These are phyloP conservation scores for Abrus precatorius DNA, from an alignment of 306 rosid species.

Conservation along the genomic window DNA sequence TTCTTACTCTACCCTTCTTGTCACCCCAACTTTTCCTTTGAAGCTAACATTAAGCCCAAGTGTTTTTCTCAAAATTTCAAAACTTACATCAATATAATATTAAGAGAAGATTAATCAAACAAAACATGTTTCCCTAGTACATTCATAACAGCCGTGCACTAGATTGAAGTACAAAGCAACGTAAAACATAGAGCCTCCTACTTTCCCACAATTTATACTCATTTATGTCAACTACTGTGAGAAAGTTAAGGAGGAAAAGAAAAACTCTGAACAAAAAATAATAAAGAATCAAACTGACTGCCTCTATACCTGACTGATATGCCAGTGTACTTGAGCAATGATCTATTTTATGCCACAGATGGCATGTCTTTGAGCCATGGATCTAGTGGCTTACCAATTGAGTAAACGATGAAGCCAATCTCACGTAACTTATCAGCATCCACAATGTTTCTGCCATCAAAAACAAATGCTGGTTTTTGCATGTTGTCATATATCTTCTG, in stretches of 20 bases:
- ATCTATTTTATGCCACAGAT: slow-evolving; percentile 74
- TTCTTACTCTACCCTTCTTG: background rate
- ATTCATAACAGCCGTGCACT: slow-evolving; percentile 51
- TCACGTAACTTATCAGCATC: slow-evolving; percentile 75
- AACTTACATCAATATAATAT: slow-evolving; percentile 43
- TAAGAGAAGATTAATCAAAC: slow-evolving; percentile 50
- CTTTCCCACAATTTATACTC: slow-evolving; percentile 60
- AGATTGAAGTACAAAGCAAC: slow-evolving; percentile 52
- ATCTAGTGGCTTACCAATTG: slow-evolving; percentile 96
- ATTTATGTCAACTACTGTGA: slow-evolving; percentile 53
- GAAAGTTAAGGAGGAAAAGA: slow-evolving; percentile 47
- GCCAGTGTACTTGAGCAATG: slow-evolving; percentile 44
- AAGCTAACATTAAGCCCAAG: background rate
- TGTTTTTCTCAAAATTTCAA: slow-evolving; percentile 30
- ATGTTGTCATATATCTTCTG: slow-evolving; percentile 83
- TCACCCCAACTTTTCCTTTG: background rate
- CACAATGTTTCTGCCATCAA: slow-evolving; percentile 86
- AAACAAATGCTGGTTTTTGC: slow-evolving; percentile 93
- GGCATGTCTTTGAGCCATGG: slow-evolving; percentile 98
- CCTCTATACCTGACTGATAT: slow-evolving; percentile 48
- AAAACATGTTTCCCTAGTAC: slow-evolving; percentile 59
- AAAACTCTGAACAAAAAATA: slow-evolving; percentile 51
- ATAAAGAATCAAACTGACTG: slow-evolving; percentile 62
- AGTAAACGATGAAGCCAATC: slow-evolving; percentile 91
- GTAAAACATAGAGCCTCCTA: slow-evolving; percentile 56